Base-by-base conservation (phyloP, 1,284 basidiomycete species). In the Puccinia coronata region DNA sequence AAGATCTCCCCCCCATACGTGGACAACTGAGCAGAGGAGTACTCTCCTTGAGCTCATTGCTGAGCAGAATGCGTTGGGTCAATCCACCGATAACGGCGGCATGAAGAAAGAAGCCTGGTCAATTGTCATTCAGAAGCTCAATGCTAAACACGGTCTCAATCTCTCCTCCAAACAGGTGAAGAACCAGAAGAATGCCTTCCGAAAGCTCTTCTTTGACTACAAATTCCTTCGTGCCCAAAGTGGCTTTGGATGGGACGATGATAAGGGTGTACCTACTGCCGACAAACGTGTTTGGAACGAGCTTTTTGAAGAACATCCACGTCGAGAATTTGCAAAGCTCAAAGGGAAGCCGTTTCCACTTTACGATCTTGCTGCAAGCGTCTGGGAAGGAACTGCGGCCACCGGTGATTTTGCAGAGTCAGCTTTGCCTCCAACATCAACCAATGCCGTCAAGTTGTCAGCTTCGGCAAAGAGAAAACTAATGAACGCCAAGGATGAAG, bases 191-290 rank as follows among this genome's bases (percentile, higher is more conserved):
- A 43, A 43, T 5, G 4, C 23, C 36, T 14, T 67, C 39, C 65
- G n/a, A 1, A 41, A 47, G 3, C 2, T 67, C 16, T 67, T 43
- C 18, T 20, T 47, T 25, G 65, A 67, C 65, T 41, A 43, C 43
- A 23, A 67, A 43, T 43, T 47, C 39, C 65, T 67, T 25, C 25
- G 36, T 1, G 23, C 43, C 43, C 39, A 67, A 25, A 25, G 23
- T 41, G 39, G 65, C 39, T 67, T 67, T 43, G 65, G 39, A 12
- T 67, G 65, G 65, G 65, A 67, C 20, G 12, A 41, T 18, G 39
- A 43, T n/a, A 6, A n/a, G 20, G 23, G 2, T 6, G 18, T 25
- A 39, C 20, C 47, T 14, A 47, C 36, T 14, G 39, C 65, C 20
- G 39, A 67, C 14, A 8, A 11, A 2, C 8, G 9, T 1, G 25